Percentiles rank a stretch among this genome's conserved stretches.
These are phyloP conservation scores for Metschnikowia hibisci DNA, from an alignment of 805 yeast species.

Conservation along the genomic window DNA sequence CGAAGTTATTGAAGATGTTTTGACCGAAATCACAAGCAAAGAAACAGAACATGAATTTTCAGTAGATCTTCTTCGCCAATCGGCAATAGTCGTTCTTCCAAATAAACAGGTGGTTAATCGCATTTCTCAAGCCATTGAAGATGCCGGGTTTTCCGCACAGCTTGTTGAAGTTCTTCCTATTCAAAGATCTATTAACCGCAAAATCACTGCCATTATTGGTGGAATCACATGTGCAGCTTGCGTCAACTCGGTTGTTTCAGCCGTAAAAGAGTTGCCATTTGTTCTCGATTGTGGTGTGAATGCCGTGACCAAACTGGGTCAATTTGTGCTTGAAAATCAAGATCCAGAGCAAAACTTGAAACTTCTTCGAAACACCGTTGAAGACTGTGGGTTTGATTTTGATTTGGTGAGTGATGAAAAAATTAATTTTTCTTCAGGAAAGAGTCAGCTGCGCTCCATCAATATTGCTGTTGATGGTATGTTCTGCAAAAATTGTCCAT, in stretches of 20 bases:
- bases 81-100: conserved; percentile 51
- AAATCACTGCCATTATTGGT: conserved; percentile 58
- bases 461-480: conserved; percentile 58
- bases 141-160: conserved; percentile 42
- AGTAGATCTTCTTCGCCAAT: conserved; percentile 49
- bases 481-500: conserved; percentile 71
- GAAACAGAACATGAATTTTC: conserved; percentile 35
- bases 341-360: conserved; percentile 30
- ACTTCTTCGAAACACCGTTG: conserved; percentile 47
- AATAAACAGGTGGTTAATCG: conserved; percentile 44
- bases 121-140: conserved; percentile 25
- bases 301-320: conserved; percentile 57
- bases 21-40: conserved; percentile 9
- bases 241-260: conserved; percentile 49
- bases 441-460: conserved; percentile 51
- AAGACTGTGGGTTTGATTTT: conserved; percentile 66
- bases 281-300: conserved; percentile 53
- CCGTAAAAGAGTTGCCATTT: conserved; percentile 46
- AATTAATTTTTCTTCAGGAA: conserved; percentile 45
- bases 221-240: conserved; percentile 79
- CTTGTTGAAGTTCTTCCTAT: conserved; percentile 60
- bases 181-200: conserved; percentile 43
- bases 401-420: conserved; percentile 42
- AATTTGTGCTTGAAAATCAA: conserved; percentile 50
- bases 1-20: conserved; percentile 25